Evolutionary conservation across 2,329 filamentous ascomycete species (phyloP).

Genomic region (Tolypocladium ovalisporum): DNA sequence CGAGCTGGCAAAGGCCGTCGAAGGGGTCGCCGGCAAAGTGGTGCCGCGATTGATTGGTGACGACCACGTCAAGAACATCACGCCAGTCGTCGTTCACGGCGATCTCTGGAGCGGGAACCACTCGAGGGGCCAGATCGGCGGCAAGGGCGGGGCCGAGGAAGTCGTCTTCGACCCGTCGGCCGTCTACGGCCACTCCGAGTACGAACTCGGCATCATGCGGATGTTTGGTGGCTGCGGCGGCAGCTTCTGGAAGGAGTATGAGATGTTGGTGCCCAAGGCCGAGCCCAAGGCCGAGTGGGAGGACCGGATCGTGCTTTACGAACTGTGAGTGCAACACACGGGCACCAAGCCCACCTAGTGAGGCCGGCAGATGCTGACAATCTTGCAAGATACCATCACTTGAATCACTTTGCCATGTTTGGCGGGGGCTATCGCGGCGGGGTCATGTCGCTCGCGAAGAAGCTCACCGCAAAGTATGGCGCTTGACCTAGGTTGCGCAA

Average conservation of each 20-base stretch:
- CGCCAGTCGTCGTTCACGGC: slow-evolving; percentile 78
- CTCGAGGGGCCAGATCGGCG: slow-evolving; percentile 51
- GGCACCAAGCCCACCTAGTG: neutral
- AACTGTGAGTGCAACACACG: slow-evolving; percentile 52
- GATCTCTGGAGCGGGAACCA: slow-evolving; percentile 92
- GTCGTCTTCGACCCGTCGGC: slow-evolving; percentile 74
- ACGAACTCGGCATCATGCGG: slow-evolving; percentile 84
- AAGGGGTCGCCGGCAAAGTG: slow-evolving; percentile 50
- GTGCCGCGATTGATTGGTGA: slow-evolving; percentile 70
- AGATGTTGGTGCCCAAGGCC: slow-evolving; percentile 61
- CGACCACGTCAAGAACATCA: slow-evolving; percentile 49
- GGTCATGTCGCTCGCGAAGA: slow-evolving; percentile 70
- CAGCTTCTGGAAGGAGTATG: slow-evolving; percentile 68
- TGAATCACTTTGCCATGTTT: slow-evolving; percentile 83
- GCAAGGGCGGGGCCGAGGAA: slow-evolving; percentile 47
- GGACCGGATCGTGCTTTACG: slow-evolving; percentile 73
- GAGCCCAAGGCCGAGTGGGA: slow-evolving; percentile 75
- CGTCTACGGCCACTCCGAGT: slow-evolving; percentile 81
- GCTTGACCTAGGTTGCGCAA: neutral
- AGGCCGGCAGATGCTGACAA: slow-evolving; percentile 7
- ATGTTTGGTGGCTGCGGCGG: slow-evolving; percentile 87
- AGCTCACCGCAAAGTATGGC: slow-evolving; percentile 62
- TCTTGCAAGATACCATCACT: slow-evolving; percentile 62
- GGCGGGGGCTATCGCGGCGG: slow-evolving; percentile 67
- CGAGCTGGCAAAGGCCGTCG: slow-evolving; percentile 52